Evolutionary conservation across 345 rosid genomes (phyloP), one percentile per base, ranked within the genome.

Genomic region (Jatropha curcas): DNA sequence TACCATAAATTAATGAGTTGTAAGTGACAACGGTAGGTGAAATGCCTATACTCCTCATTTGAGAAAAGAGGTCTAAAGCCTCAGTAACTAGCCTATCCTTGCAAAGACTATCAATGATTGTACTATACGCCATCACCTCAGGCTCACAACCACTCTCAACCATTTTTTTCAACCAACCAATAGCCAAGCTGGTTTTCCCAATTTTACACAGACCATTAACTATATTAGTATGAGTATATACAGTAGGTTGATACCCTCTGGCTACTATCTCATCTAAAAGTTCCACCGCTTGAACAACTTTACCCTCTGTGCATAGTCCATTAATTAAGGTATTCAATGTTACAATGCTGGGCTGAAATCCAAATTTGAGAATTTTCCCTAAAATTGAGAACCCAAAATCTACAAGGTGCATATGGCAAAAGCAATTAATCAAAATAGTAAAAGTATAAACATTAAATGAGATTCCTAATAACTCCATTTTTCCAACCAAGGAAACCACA

Each of bases 251-350:
- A 13, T 57, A 57, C 34, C 34, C 60, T 57, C 60, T 56, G 8
- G 46, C 52, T 19, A 28, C 46, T 34, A 73, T 55, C 45, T 66
- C 52, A 35, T 65, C 65, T 35, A 73, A 28, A 7, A 56, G 9
- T 22, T 51, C 24, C 53, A 74, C 52, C 1, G 71, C 71, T 14
- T 45, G 24, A 41, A 30, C 20, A 10, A 74, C 20, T 55, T 48
- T 41, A 65, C 71, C 71, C 51, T 43, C 58, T 19, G 22, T 27
- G 24, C 43, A 41, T 9, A 73, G 43, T 10, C 77, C 77, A 57
- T 73, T 57, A 41, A 65, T 56, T 30, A 73, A 34, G 30, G 77
- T 48, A 57, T 65, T 73, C 19, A 65, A 73, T 1, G 48, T 53
- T n/a, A 55, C 12, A 41, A 28, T 19, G 31, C 59, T 46, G 3